Evolutionary conservation across 2,329 filamentous ascomycete genomes (phyloP).

Genomic region (Diatrype stigma): DNA sequence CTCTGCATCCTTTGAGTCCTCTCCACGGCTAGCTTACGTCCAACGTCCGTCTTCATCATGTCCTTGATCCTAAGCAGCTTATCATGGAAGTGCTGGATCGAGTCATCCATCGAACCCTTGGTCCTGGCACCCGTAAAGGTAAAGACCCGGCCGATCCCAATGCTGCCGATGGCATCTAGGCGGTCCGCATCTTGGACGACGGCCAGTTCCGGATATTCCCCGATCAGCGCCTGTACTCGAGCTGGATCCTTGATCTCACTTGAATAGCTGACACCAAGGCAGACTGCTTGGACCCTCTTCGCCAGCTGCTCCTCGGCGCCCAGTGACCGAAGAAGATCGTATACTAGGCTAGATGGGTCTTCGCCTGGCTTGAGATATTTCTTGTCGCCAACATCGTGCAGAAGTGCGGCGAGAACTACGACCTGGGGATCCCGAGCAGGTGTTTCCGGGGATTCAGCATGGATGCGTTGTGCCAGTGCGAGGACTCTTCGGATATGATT

Average conservation of each 20-base stretch:
- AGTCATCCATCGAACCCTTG: slow-evolving; percentile 52
- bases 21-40: slow-evolving; percentile 48
- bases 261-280: slow-evolving; percentile 73
- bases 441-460: slow-evolving; percentile 34
- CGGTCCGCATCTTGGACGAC: slow-evolving; percentile 91
- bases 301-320: slow-evolving; percentile 59
- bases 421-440: slow-evolving; percentile 43
- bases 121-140: slow-evolving; percentile 67
- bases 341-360: slow-evolving; percentile 53
- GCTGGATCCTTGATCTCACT: slow-evolving; percentile 65
- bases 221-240: slow-evolving; percentile 58
- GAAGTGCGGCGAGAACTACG: slow-evolving; percentile 65
- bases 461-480: slow-evolving; percentile 64
- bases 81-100: slow-evolving; percentile 71
- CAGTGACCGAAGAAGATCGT: slow-evolving; percentile 48
- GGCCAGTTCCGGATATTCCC: slow-evolving; percentile 65
- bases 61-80: slow-evolving; percentile 65
- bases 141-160: slow-evolving; percentile 77
- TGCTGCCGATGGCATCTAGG: slow-evolving; percentile 83
- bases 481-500: slow-evolving; percentile 77
- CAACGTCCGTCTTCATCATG: slow-evolving; percentile 61
- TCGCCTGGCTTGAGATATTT: slow-evolving; percentile 66
- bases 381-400: slow-evolving; percentile 86
- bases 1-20: slow-evolving; percentile 47
- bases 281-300: slow-evolving; percentile 64